These are phyloP conservation scores for Polygonum maritimum DNA, from an alignment of 148 eudicot genomes.

Conservation along the genomic window DNA sequence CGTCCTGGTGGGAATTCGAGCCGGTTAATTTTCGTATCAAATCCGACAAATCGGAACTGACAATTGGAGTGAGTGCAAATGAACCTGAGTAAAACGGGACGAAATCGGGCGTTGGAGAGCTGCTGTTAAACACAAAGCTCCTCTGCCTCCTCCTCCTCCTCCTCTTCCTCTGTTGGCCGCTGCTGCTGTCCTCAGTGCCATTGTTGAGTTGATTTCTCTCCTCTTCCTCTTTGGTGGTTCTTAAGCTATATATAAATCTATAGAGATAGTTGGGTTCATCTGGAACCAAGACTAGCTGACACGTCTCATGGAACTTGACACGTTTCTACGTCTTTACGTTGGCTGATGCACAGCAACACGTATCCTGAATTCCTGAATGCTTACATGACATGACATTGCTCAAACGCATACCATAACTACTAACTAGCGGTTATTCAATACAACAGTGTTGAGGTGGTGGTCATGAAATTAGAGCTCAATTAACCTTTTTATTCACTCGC, in stretches of 20 bases:
- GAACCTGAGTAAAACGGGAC: conserved; percentile 1
- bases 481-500: background rate
- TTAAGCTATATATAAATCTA: background rate
- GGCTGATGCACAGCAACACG: background rate
- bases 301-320: background rate
- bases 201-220: background rate
- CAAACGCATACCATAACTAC: too few species aligned
- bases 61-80: background rate
- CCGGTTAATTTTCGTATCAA: background rate
- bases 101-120: background rate
- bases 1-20: background rate
- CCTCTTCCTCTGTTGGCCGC: background rate
- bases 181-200: background rate
- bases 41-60: background rate
- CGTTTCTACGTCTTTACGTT: background rate
- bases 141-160: background rate
- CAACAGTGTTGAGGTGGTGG: too few species aligned
- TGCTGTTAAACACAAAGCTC: background rate
- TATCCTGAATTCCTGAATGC: background rate
- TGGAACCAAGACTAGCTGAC: background rate
- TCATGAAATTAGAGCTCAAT: background rate
- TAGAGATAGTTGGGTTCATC: background rate
- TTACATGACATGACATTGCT: too few species aligned
- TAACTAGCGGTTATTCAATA: too few species aligned
- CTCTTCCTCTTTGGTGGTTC: background rate